phyloP scores from a whole-genome alignment of 345 rosid species.

The Acer saccharum region DNA sequence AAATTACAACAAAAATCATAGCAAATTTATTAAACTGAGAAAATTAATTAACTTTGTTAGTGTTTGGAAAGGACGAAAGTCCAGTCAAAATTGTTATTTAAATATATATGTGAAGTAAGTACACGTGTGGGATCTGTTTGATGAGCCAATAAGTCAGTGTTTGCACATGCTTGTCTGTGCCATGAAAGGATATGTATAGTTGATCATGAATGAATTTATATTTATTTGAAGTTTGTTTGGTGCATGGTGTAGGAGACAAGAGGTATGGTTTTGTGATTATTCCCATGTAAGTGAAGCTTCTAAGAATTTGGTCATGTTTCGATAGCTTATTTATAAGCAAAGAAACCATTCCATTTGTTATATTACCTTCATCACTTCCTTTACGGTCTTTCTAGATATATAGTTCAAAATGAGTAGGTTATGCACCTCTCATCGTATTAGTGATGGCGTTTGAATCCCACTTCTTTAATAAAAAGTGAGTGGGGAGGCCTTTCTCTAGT shows the following conservation, averaged over 20 bases:
- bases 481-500: no score
- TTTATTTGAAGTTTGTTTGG: slow-evolving; percentile 20
- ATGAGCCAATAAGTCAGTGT: slow-evolving; percentile 2
- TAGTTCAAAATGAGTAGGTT: no score
- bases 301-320: not conserved
- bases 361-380: no score
- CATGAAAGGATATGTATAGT: slow-evolving; percentile 26
- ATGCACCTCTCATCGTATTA: no score
- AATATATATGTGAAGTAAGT: not conserved
- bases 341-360: not conserved
- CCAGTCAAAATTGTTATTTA: not conserved
- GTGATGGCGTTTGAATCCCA: no score
- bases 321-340: not conserved
- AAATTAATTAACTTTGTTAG: no score
- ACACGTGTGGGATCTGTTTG: slow-evolving; percentile 22
- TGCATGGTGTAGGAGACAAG: slow-evolving; percentile 34
- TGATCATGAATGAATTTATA: not conserved
- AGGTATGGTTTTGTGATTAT: slow-evolving; percentile 26
- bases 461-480: no score
- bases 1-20: not conserved
- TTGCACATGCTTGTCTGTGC: slow-evolving; percentile 38
- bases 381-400: no score
- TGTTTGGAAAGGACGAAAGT: not conserved
- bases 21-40: not conserved
- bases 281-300: slow-evolving; percentile 25